Percentiles rank a stretch among this genome's conserved stretches.
These are phyloP conservation scores for Sphagnum tenellum DNA, from an alignment of 225 moss, liverwort and hornwort genomes.

Conservation along the genomic window DNA sequence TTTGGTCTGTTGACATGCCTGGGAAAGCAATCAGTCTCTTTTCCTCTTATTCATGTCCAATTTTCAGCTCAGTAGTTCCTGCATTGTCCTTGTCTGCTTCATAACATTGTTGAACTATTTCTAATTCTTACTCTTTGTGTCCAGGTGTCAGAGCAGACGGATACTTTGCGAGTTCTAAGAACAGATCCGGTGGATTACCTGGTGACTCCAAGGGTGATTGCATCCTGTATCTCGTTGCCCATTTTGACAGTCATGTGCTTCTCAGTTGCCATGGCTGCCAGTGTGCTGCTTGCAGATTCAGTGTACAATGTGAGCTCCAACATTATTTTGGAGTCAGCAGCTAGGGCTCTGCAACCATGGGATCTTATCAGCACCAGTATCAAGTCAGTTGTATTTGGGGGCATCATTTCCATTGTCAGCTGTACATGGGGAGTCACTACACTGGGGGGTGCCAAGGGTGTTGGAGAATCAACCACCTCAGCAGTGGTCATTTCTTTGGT, in stretches of 20 bases:
- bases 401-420: conserved; percentile 93
- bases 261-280: conserved; percentile 92
- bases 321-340: conserved; percentile 94
- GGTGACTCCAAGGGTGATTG: conserved; percentile 91
- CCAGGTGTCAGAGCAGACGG: conserved; percentile 99
- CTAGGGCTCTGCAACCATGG: conserved; percentile 97
- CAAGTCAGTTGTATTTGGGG: conserved; percentile 88
- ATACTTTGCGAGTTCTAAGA: conserved; percentile 86
- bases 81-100: too few species aligned
- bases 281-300: conserved; percentile 90
- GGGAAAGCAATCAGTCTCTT: too few species aligned
- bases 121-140: too few species aligned
- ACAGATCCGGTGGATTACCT: conserved; percentile 96
- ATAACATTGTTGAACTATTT: too few species aligned
- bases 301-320: conserved; percentile 98
- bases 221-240: conserved; percentile 92
- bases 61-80: too few species aligned
- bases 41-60: too few species aligned
- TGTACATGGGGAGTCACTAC: conserved; percentile 98
- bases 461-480: conserved; percentile 97
- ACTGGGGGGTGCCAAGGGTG: conserved; percentile 93
- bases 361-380: conserved; percentile 95
- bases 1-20: too few species aligned
- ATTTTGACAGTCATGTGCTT: conserved; percentile 95
- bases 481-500: conserved; percentile 99